Evolutionary conservation across 257 asterid species (phyloP), one percentile per base, ranked within the genome.

Genomic region (Echium plantagineum): DNA sequence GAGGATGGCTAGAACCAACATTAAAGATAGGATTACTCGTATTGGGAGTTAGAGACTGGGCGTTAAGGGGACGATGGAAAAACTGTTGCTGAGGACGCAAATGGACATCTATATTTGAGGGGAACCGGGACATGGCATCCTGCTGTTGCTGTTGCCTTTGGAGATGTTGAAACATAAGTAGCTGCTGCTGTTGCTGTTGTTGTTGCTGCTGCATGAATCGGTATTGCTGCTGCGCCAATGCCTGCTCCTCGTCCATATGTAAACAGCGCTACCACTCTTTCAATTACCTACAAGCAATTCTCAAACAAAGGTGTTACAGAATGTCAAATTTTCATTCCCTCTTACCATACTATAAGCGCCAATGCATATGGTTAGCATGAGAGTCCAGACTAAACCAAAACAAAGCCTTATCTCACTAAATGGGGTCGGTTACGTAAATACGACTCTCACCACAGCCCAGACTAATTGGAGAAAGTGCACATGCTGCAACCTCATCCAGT

Each of bases 51-150:
- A 54, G 83, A 24, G 74, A 48, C 15, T 65, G 71, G 3, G 38
- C 62, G 24, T 38, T 63, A 38, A 52, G 18, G 52, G 65, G 71
- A 12, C 71, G 94, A 24, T 81, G 76, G 51, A 81, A 63, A 63
- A 66, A 72, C 49, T 42, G 49, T 5, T 10, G 49, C 59, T 76
- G 84, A 16, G 98, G 93, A 55, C 95, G 96, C 75, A 91, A 85
- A 78, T 85, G 96, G 24, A 80, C 95, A 72, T 91, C 98, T 71
- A 88, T 88, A 73, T 85, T 91, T 59, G 96, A 87, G 55, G 98
- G 98, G 71, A 91, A 91, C 16, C 90, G 94, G 42, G 94, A 79
- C 65, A 91, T 85, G 54, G 90, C 94, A 54, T 83, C 93, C 66
- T 84, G 86, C 65, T 80, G 95, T 30, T 70, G 74, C 4, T 63